Base-by-base conservation (phyloP, 2,329 filamentous ascomycete genomes). In the Stagonosporopsis cucurbitacearum region DNA sequence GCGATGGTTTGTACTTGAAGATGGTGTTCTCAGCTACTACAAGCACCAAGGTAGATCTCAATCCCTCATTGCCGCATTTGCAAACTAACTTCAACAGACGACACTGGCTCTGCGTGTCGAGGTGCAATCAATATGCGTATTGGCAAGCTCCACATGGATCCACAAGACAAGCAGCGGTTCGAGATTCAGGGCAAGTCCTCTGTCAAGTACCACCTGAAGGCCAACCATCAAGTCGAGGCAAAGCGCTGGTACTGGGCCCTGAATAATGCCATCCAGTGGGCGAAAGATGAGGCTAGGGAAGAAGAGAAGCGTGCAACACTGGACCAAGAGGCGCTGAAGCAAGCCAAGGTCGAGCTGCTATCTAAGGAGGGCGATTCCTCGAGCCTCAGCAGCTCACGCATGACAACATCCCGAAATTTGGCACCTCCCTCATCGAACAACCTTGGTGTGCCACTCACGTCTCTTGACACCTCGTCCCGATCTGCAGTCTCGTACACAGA, bases 91-190 rank as follows among this genome's bases (percentile, higher is more conserved):
- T 2, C 7, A 1, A 3, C 54, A 81, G 95, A 99, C 72, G 95
- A 99, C 74, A 91, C 92, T 28, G 95, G 93, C 22, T 96, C 92
- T 48, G 95, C 95, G 52, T 99, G 95, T 74, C 92, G 95, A 59
- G 95, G 95, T 56, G 95, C 95, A 48, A 99, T 99, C 78, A 98
- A 98, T 75, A 99, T 99, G 93, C 90, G 89, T 58, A 99, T 99
- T 65, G 95, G 95, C 22, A 89, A 88, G 70, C 84, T 99, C 26
- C 89, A 94, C 77, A 98, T 99, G 93, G 96, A 96, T 71, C 85
- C 94, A 0, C 92, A 97, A 65, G 95, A 99, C 74, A 99, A 98
- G 80, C 94, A 93, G 41, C 92, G 94, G 57, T 98, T 99, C 69
- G 95, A 99, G 71, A 98, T 99, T 49, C 91, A 94, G 59, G 95